Conservation (phyloP, 768 basidiomycete genomes). For the Russula ochroleuca region DNA sequence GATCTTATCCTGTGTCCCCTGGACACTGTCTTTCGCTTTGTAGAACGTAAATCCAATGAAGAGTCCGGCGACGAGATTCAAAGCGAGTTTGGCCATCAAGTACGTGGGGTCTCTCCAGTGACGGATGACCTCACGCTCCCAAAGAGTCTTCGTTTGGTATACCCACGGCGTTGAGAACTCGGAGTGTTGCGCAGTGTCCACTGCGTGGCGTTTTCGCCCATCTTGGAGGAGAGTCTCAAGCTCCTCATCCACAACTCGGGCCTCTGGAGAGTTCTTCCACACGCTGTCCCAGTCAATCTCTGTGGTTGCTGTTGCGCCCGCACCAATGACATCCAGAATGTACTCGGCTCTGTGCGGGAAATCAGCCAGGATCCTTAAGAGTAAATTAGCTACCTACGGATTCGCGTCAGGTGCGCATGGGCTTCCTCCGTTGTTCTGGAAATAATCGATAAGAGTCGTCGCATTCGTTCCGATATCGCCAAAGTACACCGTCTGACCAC, state of each 20-base stretch:
- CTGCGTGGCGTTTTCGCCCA: slow-evolving; percentile 32
- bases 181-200: slow-evolving; percentile 29
- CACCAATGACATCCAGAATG: slow-evolving; percentile 53
- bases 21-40: slow-evolving; percentile 35
- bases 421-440: slow-evolving; percentile 63
- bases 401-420: slow-evolving; percentile 65
- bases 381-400: slow-evolving; percentile 40
- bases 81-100: slow-evolving; percentile 38
- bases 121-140: slow-evolving; percentile 32
- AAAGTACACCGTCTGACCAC: slow-evolving; percentile 67
- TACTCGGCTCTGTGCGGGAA: slow-evolving; percentile 40
- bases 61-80: slow-evolving; percentile 36
- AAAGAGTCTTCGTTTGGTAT: slow-evolving; percentile 36
- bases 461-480: slow-evolving; percentile 66
- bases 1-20: slow-evolving; percentile 43
- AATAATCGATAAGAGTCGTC: slow-evolving; percentile 64
- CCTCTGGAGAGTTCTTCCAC: slow-evolving; percentile 47
- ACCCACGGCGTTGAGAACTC: slow-evolving; percentile 41
- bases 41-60: slow-evolving; percentile 46
- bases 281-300: slow-evolving; percentile 46
- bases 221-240: slow-evolving; percentile 43
- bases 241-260: slow-evolving; percentile 37
- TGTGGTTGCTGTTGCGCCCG: slow-evolving; percentile 47
- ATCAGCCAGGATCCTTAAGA: not conserved
- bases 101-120: slow-evolving; percentile 44